Evolutionary conservation across 768 basidiomycete species (phyloP).

Genomic region (Phylloporus sp.): DNA sequence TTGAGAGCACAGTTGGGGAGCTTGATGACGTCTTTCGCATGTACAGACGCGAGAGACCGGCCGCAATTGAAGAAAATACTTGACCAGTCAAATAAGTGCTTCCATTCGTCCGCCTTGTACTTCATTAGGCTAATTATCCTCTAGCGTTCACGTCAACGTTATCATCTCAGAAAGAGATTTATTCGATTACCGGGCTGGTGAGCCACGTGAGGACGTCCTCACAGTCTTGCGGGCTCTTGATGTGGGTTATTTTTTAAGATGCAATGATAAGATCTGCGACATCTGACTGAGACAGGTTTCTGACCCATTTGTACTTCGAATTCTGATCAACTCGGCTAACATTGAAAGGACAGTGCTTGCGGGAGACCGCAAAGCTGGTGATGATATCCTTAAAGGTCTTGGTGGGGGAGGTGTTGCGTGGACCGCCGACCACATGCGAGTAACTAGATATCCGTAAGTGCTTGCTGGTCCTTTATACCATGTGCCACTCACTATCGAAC

Average conservation of each 20-base stretch:
- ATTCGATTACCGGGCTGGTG: conserved; percentile 76
- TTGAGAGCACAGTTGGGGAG: conserved; percentile 57
- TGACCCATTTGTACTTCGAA: conserved; percentile 68
- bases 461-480: neutral
- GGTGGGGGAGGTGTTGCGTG: conserved; percentile 53
- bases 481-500: neutral
- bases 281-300: conserved; percentile 48
- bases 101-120: conserved; percentile 16
- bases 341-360: conserved; percentile 76
- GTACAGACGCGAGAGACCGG: conserved; percentile 67
- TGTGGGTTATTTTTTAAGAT: conserved; percentile 37
- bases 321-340: conserved; percentile 67
- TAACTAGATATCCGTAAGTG: conserved; percentile 61
- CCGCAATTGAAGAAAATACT: conserved; percentile 50
- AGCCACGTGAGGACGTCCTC: conserved; percentile 54
- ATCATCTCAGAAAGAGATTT: conserved; percentile 66
- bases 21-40: conserved; percentile 63
- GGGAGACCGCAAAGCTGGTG: conserved; percentile 56
- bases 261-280: neutral
- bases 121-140: conserved; percentile 8
- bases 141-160: conserved; percentile 46
- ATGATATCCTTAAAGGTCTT: conserved; percentile 42
- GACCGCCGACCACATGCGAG: conserved; percentile 57
- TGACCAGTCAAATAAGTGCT: conserved; percentile 60
- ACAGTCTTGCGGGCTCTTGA: conserved; percentile 82